Conservation (phyloP, 768 basidiomycete genomes). For the Punctularia strigosozonata region DNA sequence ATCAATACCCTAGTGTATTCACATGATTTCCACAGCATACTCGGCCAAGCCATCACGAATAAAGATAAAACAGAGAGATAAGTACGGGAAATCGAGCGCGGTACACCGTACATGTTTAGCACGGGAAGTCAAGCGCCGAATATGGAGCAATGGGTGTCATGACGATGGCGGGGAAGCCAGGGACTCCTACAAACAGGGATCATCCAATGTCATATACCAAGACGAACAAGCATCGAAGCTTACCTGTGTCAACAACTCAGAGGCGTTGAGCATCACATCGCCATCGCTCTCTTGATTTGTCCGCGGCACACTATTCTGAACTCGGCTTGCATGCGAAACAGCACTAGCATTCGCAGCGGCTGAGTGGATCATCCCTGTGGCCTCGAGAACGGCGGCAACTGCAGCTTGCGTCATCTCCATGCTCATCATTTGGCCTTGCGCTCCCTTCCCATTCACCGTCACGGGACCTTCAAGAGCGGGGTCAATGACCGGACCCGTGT, state of each 20-base stretch:
- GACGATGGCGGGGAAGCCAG: slow-evolving; percentile 58
- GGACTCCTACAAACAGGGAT: slow-evolving; percentile 34
- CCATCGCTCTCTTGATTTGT: slow-evolving; percentile 24
- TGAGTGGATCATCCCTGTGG: slow-evolving; percentile 13
- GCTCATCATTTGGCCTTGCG: slow-evolving; percentile 8
- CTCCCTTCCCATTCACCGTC: slow-evolving; percentile 4
- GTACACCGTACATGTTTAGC: too few relatives aligned
- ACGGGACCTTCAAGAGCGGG: slow-evolving; percentile 23
- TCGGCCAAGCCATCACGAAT: too few relatives aligned
- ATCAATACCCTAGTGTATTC: slow-evolving; percentile 16
- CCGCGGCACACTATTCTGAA: neutral
- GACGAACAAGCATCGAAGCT: slow-evolving; percentile 5
- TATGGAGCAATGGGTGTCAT: slow-evolving; percentile 14
- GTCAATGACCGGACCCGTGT: slow-evolving; percentile 21
- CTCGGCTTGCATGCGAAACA: slow-evolving; percentile 2
- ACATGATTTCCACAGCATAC: slow-evolving; percentile 8
- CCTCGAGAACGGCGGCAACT: slow-evolving; percentile 23
- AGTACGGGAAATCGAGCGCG: too few relatives aligned
- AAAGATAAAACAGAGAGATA: too few relatives aligned
- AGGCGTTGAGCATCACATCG: slow-evolving; percentile 57
- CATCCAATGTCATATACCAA: slow-evolving; percentile 9
- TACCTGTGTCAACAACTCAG: slow-evolving; percentile 56
- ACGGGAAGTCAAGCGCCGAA: too few relatives aligned
- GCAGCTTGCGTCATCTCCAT: slow-evolving; percentile 13
- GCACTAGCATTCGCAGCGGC: slow-evolving; percentile 2